phyloP scores from a whole-genome alignment of 768 basidiomycete genomes.

The Russula brevipes region DNA sequence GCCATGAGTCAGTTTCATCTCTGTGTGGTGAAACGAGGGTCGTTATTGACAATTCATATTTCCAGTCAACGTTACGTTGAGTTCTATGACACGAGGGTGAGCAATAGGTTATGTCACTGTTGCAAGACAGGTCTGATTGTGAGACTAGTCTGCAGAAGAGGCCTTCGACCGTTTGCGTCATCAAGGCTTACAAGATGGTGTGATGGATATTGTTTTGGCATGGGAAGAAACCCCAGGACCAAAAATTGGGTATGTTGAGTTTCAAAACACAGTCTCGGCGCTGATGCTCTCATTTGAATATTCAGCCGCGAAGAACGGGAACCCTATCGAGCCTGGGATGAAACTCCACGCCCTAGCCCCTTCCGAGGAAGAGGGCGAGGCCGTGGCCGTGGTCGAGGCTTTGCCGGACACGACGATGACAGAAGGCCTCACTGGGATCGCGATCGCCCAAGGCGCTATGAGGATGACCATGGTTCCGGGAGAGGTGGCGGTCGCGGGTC shows the following conservation, averaged over 20 bases:
- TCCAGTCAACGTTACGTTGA: constrained; percentile 89
- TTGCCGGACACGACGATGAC: constrained; percentile 22
- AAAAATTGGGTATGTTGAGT: constrained; percentile 31
- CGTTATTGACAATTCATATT: constrained; percentile 11
- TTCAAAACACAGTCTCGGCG: background rate
- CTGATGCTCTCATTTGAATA: background rate
- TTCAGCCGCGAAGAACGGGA: constrained; percentile 35
- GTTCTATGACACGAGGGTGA: constrained; percentile 82
- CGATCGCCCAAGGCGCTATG: constrained; percentile 27
- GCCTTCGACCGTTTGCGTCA: constrained; percentile 78
- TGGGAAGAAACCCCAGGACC: constrained; percentile 62
- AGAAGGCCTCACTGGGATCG: constrained; percentile 23
- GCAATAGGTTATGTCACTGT: constrained; percentile 25
- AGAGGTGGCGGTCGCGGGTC: constrained; percentile 36
- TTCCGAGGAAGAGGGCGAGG: constrained; percentile 30
- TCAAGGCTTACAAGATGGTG: constrained; percentile 75
- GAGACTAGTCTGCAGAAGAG: constrained; percentile 60
- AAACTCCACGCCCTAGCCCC: constrained; percentile 28
- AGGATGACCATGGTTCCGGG: constrained; percentile 35
- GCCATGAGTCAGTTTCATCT: constrained; percentile 40
- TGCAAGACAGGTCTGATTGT: constrained; percentile 15
- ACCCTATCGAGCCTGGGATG: constrained; percentile 28
- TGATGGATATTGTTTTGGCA: constrained; percentile 80
- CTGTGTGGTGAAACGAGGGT: background rate
- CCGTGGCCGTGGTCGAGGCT: constrained; percentile 29